Evolutionary conservation across 176 grass and related monocot species (phyloP).

Genomic region (Canna indica): DNA sequence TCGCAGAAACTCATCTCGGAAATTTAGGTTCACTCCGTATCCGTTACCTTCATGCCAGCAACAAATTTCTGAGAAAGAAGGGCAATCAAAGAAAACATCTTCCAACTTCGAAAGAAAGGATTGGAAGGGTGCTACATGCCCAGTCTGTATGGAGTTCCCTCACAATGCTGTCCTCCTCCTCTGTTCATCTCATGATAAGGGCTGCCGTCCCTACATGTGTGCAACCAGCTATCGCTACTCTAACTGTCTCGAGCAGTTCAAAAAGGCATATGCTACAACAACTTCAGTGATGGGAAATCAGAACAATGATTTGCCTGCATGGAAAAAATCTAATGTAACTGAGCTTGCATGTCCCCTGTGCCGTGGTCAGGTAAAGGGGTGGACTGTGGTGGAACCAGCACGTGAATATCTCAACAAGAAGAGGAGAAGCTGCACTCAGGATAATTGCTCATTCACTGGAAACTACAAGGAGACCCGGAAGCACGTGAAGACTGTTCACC

Average conservation of each 20-base stretch:
- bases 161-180: slow-evolving; percentile 83
- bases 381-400: slow-evolving; percentile 63
- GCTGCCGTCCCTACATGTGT: slow-evolving; percentile 91
- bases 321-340: slow-evolving; percentile 31
- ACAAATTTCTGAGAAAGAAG: slow-evolving; percentile 25
- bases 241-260: slow-evolving; percentile 79
- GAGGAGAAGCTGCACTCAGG: slow-evolving; percentile 55
- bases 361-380: slow-evolving; percentile 68
- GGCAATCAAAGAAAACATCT: slow-evolving; percentile 22
- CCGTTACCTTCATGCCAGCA: slow-evolving; percentile 15
- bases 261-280: slow-evolving; percentile 47
- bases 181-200: slow-evolving; percentile 73
- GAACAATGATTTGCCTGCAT: slow-evolving; percentile 5
- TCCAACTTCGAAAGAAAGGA: slow-evolving; percentile 40
- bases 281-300: slow-evolving; percentile 13
- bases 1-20: slow-evolving; percentile 3
- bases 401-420: slow-evolving; percentile 58
- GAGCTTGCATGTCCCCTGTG: slow-evolving; percentile 69
- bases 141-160: slow-evolving; percentile 81
- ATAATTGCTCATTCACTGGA: slow-evolving; percentile 50
- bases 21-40: slow-evolving; percentile 17
- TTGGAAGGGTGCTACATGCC: slow-evolving; percentile 63
- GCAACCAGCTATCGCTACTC: slow-evolving; percentile 57
- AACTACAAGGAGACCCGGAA: slow-evolving; percentile 56
- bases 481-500: slow-evolving; percentile 49